phyloP scores from a whole-genome alignment of 2,329 filamentous ascomycete species.

The Pleomassaria siparia region DNA sequence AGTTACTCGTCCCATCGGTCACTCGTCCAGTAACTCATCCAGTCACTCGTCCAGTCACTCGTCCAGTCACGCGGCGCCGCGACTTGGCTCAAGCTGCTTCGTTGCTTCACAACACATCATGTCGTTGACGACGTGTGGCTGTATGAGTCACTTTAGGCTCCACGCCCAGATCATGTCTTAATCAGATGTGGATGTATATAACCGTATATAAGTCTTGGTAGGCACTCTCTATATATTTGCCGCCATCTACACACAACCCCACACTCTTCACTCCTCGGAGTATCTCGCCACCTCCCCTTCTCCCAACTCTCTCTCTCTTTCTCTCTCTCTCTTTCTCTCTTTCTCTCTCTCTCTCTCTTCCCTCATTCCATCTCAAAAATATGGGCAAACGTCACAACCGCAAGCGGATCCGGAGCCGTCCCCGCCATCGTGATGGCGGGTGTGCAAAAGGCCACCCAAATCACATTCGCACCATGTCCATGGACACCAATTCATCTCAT shows the following conservation, averaged over 20 bases:
- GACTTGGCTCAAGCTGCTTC: slow-evolving; percentile 20
- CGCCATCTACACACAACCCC: slow-evolving; percentile 19
- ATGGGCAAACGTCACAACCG: slow-evolving; percentile 50
- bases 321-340: slow-evolving; percentile 5
- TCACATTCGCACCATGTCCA: slow-evolving; percentile 33
- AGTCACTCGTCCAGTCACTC: slow-evolving; percentile 27
- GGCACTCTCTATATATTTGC: slow-evolving; percentile 11
- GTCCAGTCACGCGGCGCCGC: slow-evolving; percentile 32
- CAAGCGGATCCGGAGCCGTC: slow-evolving; percentile 46
- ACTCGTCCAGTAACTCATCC: slow-evolving; percentile 21
- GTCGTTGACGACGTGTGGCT: slow-evolving; percentile 18
- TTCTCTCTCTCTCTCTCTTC: slow-evolving; percentile 2
- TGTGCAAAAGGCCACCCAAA: slow-evolving; percentile 26
- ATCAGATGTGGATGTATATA: slow-evolving; percentile 23
- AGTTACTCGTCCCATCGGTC: no score
- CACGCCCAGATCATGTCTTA: slow-evolving; percentile 19
- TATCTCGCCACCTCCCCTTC: slow-evolving; percentile 26
- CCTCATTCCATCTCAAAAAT: no score
- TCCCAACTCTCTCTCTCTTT: slow-evolving; percentile 1
- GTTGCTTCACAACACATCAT: slow-evolving; percentile 17
- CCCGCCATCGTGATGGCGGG: slow-evolving; percentile 41
- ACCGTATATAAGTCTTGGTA: slow-evolving; percentile 31
- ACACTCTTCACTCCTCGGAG: slow-evolving; percentile 30
- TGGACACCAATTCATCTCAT: slow-evolving; percentile 30
- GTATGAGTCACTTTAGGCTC: slow-evolving; percentile 42